Base-by-base conservation (phyloP, 176 grass and related monocot genomes). In the Cenchrus fungigraminus region DNA sequence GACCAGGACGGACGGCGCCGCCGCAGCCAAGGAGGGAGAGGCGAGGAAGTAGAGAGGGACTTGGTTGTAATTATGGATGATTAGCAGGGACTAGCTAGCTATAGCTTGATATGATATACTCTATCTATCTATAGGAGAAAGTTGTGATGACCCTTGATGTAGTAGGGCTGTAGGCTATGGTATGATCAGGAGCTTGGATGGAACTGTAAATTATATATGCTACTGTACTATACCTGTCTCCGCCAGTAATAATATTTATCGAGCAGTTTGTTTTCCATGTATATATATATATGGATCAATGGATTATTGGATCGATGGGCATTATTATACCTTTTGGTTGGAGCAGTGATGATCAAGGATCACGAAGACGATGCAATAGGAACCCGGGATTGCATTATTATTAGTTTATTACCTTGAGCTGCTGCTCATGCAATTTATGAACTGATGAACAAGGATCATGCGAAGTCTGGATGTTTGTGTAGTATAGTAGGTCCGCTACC, bases 1-100 rank as follows among this genome's bases (percentile, higher is more conserved):
- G 37, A 13, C 66, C 51, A 40, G 14, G 65, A 65, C 42, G 79
- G 54, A 12, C 74, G 81, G 17, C 79, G 19, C 65, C 14, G 45
- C 14, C 58, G 19, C 17, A 8, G 46, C 49, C 49, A 62, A 80
- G 77, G 13, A 65, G 85, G 20, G 2, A 12, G 47, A 20, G n/a
- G 13, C 44, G 65, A 68, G 12, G 32, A 58, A 75, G 32, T 67
- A 83, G 57, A 11, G 2, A 8, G 34, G 71, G 85, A 28, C 78
- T 60, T 78, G 71, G 2, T 76, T 85, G 85, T 67, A 71, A 91
- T 85, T 88, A 85, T 75, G 37, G 57, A 29, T 91, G 65, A 44
- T 73, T 46, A 53, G 51, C 73, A 82, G 82, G 86, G 65, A 66
- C 72, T 84, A 82, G 78, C 71, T 76, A 69, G 49, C 9, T 80